A percentile compares a stretch with the other conserved stretches of the same genome.
Conservation (phyloP, 345 rosid species). For the Xanthoceras sorbifolium region DNA sequence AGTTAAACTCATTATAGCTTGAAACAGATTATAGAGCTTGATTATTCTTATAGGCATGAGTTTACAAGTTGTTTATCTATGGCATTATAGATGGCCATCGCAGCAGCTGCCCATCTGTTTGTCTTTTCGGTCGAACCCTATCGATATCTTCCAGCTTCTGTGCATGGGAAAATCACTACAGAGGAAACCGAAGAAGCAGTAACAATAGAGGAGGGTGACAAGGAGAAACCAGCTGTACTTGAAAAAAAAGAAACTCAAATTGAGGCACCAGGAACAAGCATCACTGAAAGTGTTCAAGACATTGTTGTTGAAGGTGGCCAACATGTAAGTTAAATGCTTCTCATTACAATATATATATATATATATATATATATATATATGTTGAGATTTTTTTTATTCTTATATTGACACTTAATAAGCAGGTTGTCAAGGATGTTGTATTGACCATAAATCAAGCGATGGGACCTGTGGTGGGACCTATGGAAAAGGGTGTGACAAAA, state of each 20-base stretch:
- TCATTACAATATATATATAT: background rate
- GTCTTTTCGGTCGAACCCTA: conserved; percentile 76
- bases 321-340: conserved; percentile 33
- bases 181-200: conserved; percentile 44
- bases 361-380: background rate
- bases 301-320: conserved; percentile 84
- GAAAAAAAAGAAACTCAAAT: conserved; percentile 53
- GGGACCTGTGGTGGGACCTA: conserved; percentile 80
- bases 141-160: conserved; percentile 41
- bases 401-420: background rate
- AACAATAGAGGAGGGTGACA: conserved; percentile 36
- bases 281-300: conserved; percentile 81
- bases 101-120: conserved; percentile 75
- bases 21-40: background rate
- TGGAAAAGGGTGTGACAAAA: conserved; percentile 81
- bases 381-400: background rate
- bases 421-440: conserved; percentile 81
- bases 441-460: conserved; percentile 89
- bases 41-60: background rate
- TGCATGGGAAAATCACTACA: conserved; percentile 36
- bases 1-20: background rate
- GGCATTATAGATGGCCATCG: conserved; percentile 72
- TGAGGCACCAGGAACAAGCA: conserved; percentile 77
- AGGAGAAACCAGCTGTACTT: conserved; percentile 34
- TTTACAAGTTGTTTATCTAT: background rate